These are phyloP conservation scores for Sugiyamaella paludigena DNA, from an alignment of 1,139 yeast genomes.

Conservation along the genomic window DNA sequence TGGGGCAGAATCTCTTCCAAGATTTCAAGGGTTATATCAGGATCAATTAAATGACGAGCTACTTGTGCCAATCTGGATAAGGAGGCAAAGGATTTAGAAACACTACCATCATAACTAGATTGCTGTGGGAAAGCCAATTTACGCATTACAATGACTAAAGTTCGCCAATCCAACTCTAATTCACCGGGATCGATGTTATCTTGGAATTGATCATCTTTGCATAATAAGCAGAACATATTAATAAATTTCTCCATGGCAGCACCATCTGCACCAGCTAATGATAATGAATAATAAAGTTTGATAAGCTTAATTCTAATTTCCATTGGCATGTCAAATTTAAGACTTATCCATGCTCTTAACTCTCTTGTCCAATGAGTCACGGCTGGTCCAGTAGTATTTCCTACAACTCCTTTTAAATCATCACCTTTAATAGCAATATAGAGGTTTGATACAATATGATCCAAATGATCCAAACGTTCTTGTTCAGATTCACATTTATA, in stretches of 20 bases:
- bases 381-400: conserved; percentile 62
- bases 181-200: conserved; percentile 24
- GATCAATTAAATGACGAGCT: conserved; percentile 48
- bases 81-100: conserved; percentile 43
- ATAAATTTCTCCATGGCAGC: conserved; percentile 61
- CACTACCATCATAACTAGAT: conserved; percentile 27
- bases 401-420: conserved; percentile 71
- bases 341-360: conserved; percentile 70
- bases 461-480: conserved; percentile 71
- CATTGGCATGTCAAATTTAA: conserved; percentile 81
- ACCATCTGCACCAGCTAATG: conserved; percentile 74
- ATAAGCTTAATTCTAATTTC: conserved; percentile 60
- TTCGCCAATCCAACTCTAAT: conserved; percentile 31
- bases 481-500: conserved; percentile 66
- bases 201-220: conserved; percentile 32
- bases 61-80: conserved; percentile 48
- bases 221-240: conserved; percentile 58
- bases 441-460: conserved; percentile 75
- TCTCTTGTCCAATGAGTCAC: conserved; percentile 90
- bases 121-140: conserved; percentile 28
- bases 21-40: conserved; percentile 35
- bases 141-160: conserved; percentile 25
- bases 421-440: conserved; percentile 74
- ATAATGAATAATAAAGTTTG: conserved; percentile 67
- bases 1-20: conserved; percentile 49